phyloP scores from a whole-genome alignment of 2,329 filamentous ascomycete species.

The Stagonosporopsis cucurbitacearum region DNA sequence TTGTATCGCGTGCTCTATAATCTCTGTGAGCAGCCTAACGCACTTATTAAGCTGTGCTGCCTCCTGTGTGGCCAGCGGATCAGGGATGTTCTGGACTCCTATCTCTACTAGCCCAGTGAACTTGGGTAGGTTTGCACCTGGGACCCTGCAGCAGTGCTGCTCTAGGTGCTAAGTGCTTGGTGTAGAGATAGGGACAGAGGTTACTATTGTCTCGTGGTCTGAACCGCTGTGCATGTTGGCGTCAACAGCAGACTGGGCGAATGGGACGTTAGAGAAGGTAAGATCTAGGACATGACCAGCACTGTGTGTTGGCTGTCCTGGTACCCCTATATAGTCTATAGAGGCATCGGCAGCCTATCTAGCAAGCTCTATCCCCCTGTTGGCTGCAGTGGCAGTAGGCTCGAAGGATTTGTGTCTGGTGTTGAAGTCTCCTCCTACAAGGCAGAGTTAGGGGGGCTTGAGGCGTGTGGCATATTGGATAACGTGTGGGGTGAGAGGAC shows the following conservation, averaged over 20 bases:
- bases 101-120: constrained; percentile 6
- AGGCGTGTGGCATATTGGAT: no score
- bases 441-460: no score
- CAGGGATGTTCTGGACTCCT: not conserved
- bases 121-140: not conserved
- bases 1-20: not conserved
- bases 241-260: not conserved
- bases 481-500: no score
- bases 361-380: no score
- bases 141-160: not conserved
- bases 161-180: not conserved
- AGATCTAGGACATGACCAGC: no score
- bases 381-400: no score
- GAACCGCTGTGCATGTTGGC: constrained; percentile 4
- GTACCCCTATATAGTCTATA: no score
- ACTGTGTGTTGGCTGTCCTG: no score
- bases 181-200: not conserved
- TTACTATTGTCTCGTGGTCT: constrained; percentile 12
- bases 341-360: no score
- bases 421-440: no score
- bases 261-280: constrained; percentile 12
- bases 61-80: not conserved
- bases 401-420: no score
- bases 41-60: not conserved
- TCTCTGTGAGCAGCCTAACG: not conserved